Conservation (phyloP, 768 basidiomycete species). For the Scleroderma bovista region DNA sequence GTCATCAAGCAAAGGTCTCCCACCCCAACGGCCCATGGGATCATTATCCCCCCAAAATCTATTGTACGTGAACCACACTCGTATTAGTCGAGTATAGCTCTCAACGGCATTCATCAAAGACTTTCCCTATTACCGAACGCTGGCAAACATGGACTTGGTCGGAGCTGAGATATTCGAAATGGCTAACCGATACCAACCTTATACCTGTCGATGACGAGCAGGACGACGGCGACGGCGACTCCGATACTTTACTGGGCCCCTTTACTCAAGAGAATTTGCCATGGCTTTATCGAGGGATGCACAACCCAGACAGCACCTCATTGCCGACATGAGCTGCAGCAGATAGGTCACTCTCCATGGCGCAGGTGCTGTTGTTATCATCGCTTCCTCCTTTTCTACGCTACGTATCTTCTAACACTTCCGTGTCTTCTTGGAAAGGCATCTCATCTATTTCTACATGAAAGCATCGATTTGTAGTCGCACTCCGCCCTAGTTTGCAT, state of each 20-base stretch:
- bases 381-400: constrained; percentile 18
- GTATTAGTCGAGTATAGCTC: constrained; percentile 21
- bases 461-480: constrained; percentile 23
- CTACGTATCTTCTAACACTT: constrained; percentile 19
- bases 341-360: constrained; percentile 8
- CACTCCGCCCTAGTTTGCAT: constrained; percentile 16
- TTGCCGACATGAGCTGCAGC: constrained; percentile 14
- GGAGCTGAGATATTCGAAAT: constrained; percentile 25
- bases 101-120: constrained; percentile 20
- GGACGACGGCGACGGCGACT: constrained; percentile 23
- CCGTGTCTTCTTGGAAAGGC: constrained; percentile 7
- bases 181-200: constrained; percentile 11
- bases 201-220: constrained; percentile 12
- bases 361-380: constrained; percentile 9
- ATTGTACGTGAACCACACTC: constrained; percentile 22
- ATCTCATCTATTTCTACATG: constrained; percentile 12
- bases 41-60: constrained; percentile 13
- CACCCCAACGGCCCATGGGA: constrained; percentile 12
- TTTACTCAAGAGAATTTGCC: constrained; percentile 10
- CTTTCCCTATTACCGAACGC: constrained; percentile 17
- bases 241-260: constrained; percentile 12
- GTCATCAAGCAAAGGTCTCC: constrained; percentile 21
- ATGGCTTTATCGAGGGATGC: constrained; percentile 6
- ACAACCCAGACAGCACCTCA: constrained; percentile 11
- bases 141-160: constrained; percentile 33